A percentile compares a stretch with the other conserved stretches of the same genome.
Conservation (phyloP, 2,329 filamentous ascomycete genomes). For the Nemania sp. region DNA sequence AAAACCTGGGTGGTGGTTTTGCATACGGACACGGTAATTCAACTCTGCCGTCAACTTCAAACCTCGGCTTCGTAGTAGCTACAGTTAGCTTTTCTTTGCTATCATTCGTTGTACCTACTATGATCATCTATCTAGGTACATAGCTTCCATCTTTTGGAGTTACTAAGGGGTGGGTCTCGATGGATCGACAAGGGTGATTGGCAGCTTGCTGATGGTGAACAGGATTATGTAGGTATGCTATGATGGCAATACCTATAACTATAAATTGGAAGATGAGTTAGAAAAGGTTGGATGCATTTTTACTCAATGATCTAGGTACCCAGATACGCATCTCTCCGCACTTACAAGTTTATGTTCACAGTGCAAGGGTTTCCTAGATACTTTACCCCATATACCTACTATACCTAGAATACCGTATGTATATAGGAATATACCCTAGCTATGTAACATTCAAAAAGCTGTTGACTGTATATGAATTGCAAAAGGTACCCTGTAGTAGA, state of each 20-base stretch:
- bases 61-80: slow-evolving; percentile 19
- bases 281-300: not conserved
- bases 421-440: no score
- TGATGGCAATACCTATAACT: no score
- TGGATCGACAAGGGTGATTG: not conserved
- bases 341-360: not conserved
- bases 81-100: not conserved
- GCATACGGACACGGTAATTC: not conserved
- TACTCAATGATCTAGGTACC: not conserved
- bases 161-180: not conserved
- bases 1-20: not conserved
- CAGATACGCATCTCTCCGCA: not conserved
- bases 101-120: not conserved
- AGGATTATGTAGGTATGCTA: no score
- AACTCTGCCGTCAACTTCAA: not conserved
- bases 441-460: no score
- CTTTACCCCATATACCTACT: no score
- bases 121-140: no score
- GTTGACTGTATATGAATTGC: no score
- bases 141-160: not conserved
- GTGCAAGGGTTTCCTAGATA: not conserved
- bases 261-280: no score
- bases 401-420: no score
- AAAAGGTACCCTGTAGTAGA: no score
- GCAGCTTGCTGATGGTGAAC: not conserved